A percentile compares a stretch with the other conserved stretches of the same genome.
Conservation (phyloP, 2,329 filamentous ascomycete genomes). For the Arthrinium puccinioides region DNA sequence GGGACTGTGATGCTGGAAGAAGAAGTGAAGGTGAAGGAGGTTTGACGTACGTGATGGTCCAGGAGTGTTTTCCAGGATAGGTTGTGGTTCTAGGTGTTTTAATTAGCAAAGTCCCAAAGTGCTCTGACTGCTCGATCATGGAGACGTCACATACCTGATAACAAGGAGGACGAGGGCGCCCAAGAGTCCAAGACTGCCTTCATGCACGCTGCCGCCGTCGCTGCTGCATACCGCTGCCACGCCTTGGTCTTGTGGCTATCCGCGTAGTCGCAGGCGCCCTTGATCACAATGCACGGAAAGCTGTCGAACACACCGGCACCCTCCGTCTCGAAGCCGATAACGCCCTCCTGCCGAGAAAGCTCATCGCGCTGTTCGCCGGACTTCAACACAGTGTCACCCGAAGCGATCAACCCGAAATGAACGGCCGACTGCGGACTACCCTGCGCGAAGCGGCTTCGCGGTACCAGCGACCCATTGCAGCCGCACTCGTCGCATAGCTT, state of each 20-base stretch:
- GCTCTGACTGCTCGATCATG: no score
- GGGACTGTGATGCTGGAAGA: no score
- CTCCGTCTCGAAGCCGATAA: conserved; percentile 28
- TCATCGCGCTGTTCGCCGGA: conserved; percentile 26
- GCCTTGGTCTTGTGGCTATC: conserved; percentile 29
- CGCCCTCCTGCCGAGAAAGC: conserved; percentile 15
- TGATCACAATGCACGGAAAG: conserved; percentile 29
- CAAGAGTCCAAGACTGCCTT: background rate
- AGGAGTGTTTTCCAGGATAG: no score
- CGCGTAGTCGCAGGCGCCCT: conserved; percentile 29
- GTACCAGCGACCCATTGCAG: conserved; percentile 14
- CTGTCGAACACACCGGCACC: conserved; percentile 22
- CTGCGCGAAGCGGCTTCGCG: conserved; percentile 10
- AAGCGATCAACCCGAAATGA: conserved; percentile 30
- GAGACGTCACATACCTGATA: conserved; percentile 8
- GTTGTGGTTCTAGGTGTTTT: no score
- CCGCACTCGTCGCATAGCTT: conserved; percentile 5
- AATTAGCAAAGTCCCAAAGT: no score
- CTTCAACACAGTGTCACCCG: conserved; percentile 32
- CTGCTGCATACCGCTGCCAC: conserved; percentile 22
- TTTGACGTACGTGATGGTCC: no score
- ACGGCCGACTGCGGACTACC: conserved; percentile 14
- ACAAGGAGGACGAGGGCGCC: conserved; percentile 10
- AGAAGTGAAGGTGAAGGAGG: no score
- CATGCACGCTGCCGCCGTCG: background rate